Percentiles rank a stretch among this genome's conserved stretches.
Conservation (phyloP, 768 basidiomycete species). For the Russula dissimulans region DNA sequence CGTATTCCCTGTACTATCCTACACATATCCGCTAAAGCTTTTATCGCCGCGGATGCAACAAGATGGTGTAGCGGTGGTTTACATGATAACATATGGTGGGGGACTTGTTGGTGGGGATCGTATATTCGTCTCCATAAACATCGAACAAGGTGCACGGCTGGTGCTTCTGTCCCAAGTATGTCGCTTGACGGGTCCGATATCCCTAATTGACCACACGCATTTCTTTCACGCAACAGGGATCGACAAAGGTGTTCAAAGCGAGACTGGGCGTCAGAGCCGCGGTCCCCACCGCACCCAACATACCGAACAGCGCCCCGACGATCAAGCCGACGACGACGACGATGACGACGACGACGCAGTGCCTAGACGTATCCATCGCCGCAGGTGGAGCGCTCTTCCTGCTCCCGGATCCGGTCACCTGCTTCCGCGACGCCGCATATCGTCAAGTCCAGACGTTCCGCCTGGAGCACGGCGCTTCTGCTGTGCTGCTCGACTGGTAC, state of each 20-base stretch:
- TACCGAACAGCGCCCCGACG: neutral
- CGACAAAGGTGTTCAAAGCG: constrained; percentile 90
- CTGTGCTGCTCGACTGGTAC: constrained; percentile 82
- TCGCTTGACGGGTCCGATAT: neutral
- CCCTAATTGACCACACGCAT: neutral
- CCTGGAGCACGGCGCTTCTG: constrained; percentile 49
- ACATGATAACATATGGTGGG: constrained; percentile 83
- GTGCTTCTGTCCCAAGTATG: constrained; percentile 78
- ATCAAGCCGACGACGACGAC: neutral
- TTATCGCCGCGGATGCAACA: constrained; percentile 55
- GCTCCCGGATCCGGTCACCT: constrained; percentile 89
- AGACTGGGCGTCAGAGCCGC: constrained; percentile 54
- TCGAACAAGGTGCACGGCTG: constrained; percentile 48
- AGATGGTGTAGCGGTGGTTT: constrained; percentile 54
- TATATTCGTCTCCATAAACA: constrained; percentile 51
- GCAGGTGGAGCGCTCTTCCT: constrained; percentile 56
- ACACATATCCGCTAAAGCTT: constrained; percentile 82
- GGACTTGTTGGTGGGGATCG: constrained; percentile 84
- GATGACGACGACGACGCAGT: constrained; percentile 44
- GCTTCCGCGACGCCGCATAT: constrained; percentile 79
- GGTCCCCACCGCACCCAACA: constrained; percentile 12
- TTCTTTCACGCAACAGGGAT: constrained; percentile 47
- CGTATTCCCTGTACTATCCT: constrained; percentile 65
- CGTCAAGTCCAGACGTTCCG: constrained; percentile 74
- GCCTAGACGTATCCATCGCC: constrained; percentile 48